Base-by-base conservation (phyloP, 73 alveolate species). In the Paramecium caudatum region DNA sequence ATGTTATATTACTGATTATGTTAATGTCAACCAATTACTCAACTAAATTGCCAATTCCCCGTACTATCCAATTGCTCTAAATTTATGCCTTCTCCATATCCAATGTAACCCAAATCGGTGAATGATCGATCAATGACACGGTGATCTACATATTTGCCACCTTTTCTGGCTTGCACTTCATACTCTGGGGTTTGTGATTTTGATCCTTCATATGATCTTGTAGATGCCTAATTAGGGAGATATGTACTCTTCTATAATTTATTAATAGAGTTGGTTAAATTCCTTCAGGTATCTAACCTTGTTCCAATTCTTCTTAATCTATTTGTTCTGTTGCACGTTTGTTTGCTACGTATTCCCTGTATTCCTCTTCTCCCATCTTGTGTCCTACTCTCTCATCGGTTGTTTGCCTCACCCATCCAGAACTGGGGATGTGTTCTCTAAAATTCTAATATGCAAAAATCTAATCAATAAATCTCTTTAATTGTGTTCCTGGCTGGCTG, bases 191-290 rank as follows among this genome's bases (percentile, higher is more conserved):
- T 74, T 13, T 9, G 43, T 16, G 36, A 65, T 2, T 4, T 62
- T 9, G 88, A 74, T 9, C 69, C 88, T 3, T 45, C 69, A 74
- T 74, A 74, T 21, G 88, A 74, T 41, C 68, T 74, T 5, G 88
- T 41, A 9, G 88, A 74, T 74, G 88, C 69, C 88, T 37, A 65
- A 65, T 65, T 30, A n/a, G 6, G 0, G 4, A 3, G 4, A 43
- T 2, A 0, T 21, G 19, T 74, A 74, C 88, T 45, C 88, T 41
- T 74, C 69, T 74, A 70, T 70, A 70, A 36, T 12, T 70, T 16
- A 9, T 70, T 10, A 43, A 0, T 70, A 70, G 17, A 43, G 87
- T 70, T 2, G 87, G 87, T 70, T 41, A 10, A 19, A 74, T 19
- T 15, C 47, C 61, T 1, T 68, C 61, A 21, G 3, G 32, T 17